Conservation (phyloP, 208 protist species). For the Acanthamoeba healyi region DNA sequence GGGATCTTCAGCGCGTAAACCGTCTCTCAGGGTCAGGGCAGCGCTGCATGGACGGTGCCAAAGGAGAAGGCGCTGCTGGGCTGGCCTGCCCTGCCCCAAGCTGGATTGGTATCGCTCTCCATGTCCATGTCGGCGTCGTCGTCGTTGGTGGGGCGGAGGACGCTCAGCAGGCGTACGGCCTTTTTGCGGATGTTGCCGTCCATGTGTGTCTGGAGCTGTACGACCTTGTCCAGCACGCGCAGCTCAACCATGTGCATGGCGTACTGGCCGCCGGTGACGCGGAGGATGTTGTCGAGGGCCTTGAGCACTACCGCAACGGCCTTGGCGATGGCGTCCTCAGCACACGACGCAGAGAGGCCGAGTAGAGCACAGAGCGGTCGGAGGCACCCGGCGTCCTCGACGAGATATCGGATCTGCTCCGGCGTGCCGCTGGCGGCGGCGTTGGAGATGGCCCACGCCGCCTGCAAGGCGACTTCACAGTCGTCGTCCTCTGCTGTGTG, state of each 20-base stretch:
- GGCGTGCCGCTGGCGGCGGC: conserved; percentile 94
- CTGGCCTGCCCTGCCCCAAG: no score
- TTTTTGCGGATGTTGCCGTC: conserved; percentile 96
- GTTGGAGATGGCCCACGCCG: conserved; percentile 98
- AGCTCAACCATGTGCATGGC: conserved; percentile 93
- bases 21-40: no score
- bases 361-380: conserved; percentile 94
- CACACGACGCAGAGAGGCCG: no score
- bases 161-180: no score
- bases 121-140: no score
- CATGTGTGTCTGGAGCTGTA: conserved; percentile 95
- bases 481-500: conserved; percentile 90
- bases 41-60: no score
- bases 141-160: no score
- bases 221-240: conserved; percentile 95
- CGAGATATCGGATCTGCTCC: conserved; percentile 94
- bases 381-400: conserved; percentile 94
- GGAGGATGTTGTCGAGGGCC: conserved; percentile 96
- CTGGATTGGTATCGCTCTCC: no score
- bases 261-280: conserved; percentile 87
- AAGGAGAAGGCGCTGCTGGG: no score
- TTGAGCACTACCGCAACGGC: conserved; percentile 96
- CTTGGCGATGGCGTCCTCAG: conserved; percentile 91
- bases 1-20: no score
- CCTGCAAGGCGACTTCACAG: conserved; percentile 98